Evolutionary conservation across 306 rosid genomes (phyloP).

Genomic region (Myrica gale): DNA sequence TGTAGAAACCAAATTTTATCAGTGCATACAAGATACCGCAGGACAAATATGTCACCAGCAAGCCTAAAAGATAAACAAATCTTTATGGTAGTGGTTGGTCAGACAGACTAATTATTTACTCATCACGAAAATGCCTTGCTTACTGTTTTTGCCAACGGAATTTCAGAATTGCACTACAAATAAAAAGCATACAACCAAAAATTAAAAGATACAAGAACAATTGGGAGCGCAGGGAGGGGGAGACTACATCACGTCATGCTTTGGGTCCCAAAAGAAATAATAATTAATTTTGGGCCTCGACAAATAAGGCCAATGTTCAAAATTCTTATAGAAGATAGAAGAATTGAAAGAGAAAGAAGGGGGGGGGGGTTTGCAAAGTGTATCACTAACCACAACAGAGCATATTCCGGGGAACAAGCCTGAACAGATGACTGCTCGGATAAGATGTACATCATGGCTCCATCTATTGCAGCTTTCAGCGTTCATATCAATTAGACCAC

Average conservation of each 20-base stretch:
- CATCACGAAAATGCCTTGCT: not conserved
- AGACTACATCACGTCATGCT: not conserved
- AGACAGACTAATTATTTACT: not conserved
- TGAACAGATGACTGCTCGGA: conserved; percentile 78
- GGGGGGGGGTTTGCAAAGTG: conserved; percentile 3
- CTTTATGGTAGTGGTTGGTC: not conserved
- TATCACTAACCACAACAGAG: conserved; percentile 72
- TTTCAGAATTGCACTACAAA: not conserved
- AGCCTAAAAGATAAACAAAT: not conserved
- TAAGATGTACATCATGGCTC: conserved; percentile 68
- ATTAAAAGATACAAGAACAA: not conserved
- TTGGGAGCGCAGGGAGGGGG: no score
- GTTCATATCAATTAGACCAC: conserved; percentile 66
- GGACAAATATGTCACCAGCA: conserved; percentile 15
- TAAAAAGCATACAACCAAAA: not conserved
- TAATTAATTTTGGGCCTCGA: not conserved
- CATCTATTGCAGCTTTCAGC: conserved; percentile 49
- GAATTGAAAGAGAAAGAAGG: not conserved
- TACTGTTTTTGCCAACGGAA: conserved; percentile 18
- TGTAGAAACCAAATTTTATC: conserved; percentile 38
- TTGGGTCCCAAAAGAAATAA: not conserved
- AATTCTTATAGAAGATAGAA: no score
- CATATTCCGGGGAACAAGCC: conserved; percentile 92
- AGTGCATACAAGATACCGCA: conserved; percentile 6
- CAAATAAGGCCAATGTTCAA: not conserved